These are phyloP conservation scores for Trifolium fragiferum DNA, from an alignment of 306 rosid genomes.

Conservation along the genomic window DNA sequence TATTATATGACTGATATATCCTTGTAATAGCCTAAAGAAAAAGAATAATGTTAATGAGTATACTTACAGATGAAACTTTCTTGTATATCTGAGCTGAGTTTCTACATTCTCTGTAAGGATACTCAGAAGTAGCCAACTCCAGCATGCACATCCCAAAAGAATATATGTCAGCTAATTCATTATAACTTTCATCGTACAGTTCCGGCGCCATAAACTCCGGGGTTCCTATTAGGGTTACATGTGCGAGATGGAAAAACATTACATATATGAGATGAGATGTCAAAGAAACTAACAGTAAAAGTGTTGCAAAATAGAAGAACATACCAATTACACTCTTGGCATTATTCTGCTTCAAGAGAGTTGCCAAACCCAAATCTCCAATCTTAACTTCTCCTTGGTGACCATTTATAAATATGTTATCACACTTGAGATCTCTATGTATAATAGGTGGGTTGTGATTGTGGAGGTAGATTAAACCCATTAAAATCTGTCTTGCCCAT, in stretches of 20 bases:
- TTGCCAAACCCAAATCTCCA: slow-evolving; percentile 60
- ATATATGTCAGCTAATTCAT: slow-evolving; percentile 58
- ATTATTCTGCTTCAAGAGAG: slow-evolving; percentile 47
- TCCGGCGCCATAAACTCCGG: slow-evolving; percentile 70
- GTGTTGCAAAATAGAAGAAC: not conserved
- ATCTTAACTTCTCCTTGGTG: slow-evolving; percentile 62
- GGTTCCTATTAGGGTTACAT: slow-evolving; percentile 45
- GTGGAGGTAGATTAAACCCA: slow-evolving; percentile 56
- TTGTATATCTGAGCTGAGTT: slow-evolving; percentile 34
- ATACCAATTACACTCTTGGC: slow-evolving; percentile 53
- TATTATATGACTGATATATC: not conserved
- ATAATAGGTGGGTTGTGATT: slow-evolving; percentile 56
- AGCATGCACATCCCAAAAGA: slow-evolving; percentile 54
- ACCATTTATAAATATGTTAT: slow-evolving; percentile 62
- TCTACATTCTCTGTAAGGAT: slow-evolving; percentile 36
- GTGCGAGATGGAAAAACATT: not conserved
- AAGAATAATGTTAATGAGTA: not conserved
- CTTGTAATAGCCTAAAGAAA: not conserved
- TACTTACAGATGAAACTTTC: slow-evolving; percentile 31
- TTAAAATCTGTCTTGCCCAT: slow-evolving; percentile 55
- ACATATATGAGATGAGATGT: not conserved
- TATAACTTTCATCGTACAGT: slow-evolving; percentile 58
- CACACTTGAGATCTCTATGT: slow-evolving; percentile 61
- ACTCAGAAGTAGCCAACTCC: slow-evolving; percentile 33
- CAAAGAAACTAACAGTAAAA: slow-evolving; percentile 1